phyloP scores from a whole-genome alignment of 2,329 filamentous ascomycete species.

The Corynespora cassiicola region DNA sequence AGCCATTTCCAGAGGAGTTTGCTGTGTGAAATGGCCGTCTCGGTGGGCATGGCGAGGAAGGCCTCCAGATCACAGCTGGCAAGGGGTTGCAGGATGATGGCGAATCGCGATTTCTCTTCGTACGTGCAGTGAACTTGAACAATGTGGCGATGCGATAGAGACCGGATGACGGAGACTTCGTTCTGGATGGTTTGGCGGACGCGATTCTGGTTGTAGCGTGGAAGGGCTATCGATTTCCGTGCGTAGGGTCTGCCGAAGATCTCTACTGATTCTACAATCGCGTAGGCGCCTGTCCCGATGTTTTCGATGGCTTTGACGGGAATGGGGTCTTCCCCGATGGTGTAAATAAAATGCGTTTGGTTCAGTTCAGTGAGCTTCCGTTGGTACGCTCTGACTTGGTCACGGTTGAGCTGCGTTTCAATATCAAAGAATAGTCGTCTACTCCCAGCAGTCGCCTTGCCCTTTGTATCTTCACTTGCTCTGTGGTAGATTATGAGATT shows the following conservation, averaged over 20 bases:
- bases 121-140: conserved; percentile 19
- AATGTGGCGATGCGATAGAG: conserved; percentile 18
- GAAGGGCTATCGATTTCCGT: conserved; percentile 19
- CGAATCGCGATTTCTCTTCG: conserved; percentile 19
- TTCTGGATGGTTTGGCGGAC: conserved; percentile 18
- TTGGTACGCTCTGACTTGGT: conserved; percentile 9
- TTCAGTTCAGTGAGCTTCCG: conserved; percentile 6
- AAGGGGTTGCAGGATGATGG: conserved; percentile 20
- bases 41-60: conserved; percentile 9
- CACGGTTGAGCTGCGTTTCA: conserved; percentile 2
- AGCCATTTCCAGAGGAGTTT: conserved; percentile 16
- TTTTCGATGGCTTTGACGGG: conserved; percentile 11
- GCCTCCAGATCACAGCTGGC: conserved; percentile 21
- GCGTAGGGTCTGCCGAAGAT: conserved; percentile 12
- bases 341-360: conserved; percentile 9
- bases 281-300: conserved; percentile 19
- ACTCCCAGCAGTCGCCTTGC: conserved; percentile 5
- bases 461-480: not conserved
- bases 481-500: conserved; percentile 5
- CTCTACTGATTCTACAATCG: conserved; percentile 18
- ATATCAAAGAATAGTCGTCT: conserved; percentile 6
- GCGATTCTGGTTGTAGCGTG: conserved; percentile 13
- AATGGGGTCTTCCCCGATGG: not conserved
- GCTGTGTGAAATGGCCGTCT: not conserved
- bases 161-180: conserved; percentile 17